Base-by-base conservation (phyloP, 2,329 filamentous ascomycete species). In the Fusarium longipes region DNA sequence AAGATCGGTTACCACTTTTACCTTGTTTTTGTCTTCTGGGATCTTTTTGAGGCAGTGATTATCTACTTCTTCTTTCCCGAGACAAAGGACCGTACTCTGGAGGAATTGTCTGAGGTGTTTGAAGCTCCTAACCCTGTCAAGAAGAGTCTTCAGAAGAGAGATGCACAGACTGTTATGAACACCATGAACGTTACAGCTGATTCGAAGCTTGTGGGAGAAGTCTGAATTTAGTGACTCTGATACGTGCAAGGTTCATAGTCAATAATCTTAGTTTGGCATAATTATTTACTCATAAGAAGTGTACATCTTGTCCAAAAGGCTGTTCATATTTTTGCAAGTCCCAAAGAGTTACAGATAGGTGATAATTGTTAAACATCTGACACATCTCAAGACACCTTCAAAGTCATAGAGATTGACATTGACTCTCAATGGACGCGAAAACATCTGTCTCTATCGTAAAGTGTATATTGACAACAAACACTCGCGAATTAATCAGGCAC, bases 31-130 rank as follows among this genome's bases (percentile, higher is more conserved):
- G 75, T 83, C 1, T 79, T 80, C 51, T 83, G 81, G 81, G 79
- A 83, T 43, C 50, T 82, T 11, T 69, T 82, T 18, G 81, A 83
- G 57, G 77, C 73, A 8, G 75, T 70, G 0, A 59, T 82, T 7
- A 82, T 83, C 25, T 87, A 84, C 68, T 83, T 86, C 65, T 81
- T 83, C 67, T 86, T 81, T 67, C 80, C 80, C 0, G 81, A 83
- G 71, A 83, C 81, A 3, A 83, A 82, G 70, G 79, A 79, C n/a
- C 75, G 80, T 27, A 73, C 84, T 22, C 77, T 87, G 30, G 85
- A 87, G 75, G 84, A 87, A 71, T 62, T 87, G 55, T 82, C 83
- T 9, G 82, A 82, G 55, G 84, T 87, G 27, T 84, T 84, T 67
- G 75, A 77, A n/a, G 73, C 81, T 0, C 76, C 72, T 3, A 79